Evolutionary conservation across 352 stramenopile genomes (phyloP), one percentile per base, ranked within the genome.

Genomic region (Phytophthora citrophthora): DNA sequence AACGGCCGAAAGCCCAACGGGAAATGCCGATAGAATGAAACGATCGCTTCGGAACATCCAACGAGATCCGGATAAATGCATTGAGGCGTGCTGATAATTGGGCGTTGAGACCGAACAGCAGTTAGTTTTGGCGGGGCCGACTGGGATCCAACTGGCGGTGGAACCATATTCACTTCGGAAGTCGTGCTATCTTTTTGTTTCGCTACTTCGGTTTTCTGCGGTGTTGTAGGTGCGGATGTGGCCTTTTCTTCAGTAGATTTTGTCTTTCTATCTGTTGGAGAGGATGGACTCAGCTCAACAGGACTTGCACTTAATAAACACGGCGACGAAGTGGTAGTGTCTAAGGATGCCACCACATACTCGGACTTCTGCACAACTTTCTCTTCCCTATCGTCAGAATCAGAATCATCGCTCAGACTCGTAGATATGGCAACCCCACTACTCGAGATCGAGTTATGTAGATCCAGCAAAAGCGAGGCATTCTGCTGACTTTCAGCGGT

Each of bases 1-100:
- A 93, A 76, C 18, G 63, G 72, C 15, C 80, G 67, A 45, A 92
- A 89, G 5, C 53, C 66, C 20, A 85, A 63, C 1, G 86, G 76
- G 18, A 94, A 83, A 57, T 89, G 69, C 5, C 63, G 55, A 50
- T 85, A 79, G 2, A 92, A 48, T 9, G 51, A 61, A 11, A 77
- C 56, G 39, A 93, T 86, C 12, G 66, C 53, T 58, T 91, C 81
- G 3, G 61, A 76, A 41, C 70, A 89, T 34, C 49, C 53, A 18
- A 74, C 61, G 1, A 94, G 66, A 7, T 79, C 68, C 5, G 80
- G 73, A 20, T 82, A 90, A 46, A 91, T 72, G 16, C 56, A 71
- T 4, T 70, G 57, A 15, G 47, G 41, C 13, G 16, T 41, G 9
- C 45, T 54, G 13, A 51, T 12, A 53, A 50, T 71, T 49, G 24